A percentile compares a stretch with the other conserved stretches of the same genome.
phyloP scores from a whole-genome alignment of 2,329 filamentous ascomycete species.

The Colletotrichum godetiae region DNA sequence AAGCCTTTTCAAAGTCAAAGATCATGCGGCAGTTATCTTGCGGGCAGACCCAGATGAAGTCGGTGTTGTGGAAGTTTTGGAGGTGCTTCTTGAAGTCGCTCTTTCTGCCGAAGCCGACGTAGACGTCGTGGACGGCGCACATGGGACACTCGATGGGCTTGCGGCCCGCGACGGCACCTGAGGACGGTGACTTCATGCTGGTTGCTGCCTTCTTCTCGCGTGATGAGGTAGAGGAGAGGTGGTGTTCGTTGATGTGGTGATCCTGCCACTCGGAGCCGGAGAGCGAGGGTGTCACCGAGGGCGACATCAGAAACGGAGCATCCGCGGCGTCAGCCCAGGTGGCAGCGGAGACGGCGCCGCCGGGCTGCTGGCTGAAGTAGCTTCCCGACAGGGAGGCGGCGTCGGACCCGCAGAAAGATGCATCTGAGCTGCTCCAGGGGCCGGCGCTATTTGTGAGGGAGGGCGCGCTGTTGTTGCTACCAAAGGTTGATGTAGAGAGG shows the following conservation, averaged over 20 bases:
- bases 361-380: constrained; percentile 36
- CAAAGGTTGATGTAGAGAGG: constrained; percentile 53
- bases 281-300: constrained; percentile 39
- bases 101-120: constrained; percentile 58
- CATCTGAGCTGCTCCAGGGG: constrained; percentile 54
- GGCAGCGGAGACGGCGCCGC: constrained; percentile 34
- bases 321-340: constrained; percentile 49
- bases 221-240: constrained; percentile 38
- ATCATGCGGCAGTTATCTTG: constrained; percentile 54
- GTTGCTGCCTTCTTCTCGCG: constrained; percentile 48
- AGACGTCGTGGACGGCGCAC: constrained; percentile 58
- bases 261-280: constrained; percentile 28
- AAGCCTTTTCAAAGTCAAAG: constrained; percentile 58
- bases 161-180: neutral
- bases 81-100: constrained; percentile 62
- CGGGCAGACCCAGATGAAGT: constrained; percentile 56
- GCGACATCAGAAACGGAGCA: constrained; percentile 55
- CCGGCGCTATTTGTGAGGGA: constrained; percentile 42
- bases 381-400: constrained; percentile 51
- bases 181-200: neutral
- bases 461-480: constrained; percentile 52
- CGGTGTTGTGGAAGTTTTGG: constrained; percentile 58
- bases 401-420: constrained; percentile 52
- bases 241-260: constrained; percentile 1
- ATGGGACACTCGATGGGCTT: constrained; percentile 53